Evolutionary conservation across 371 early-diverging fungal species (phyloP).

Genomic region (Rhizopus microsporus): DNA sequence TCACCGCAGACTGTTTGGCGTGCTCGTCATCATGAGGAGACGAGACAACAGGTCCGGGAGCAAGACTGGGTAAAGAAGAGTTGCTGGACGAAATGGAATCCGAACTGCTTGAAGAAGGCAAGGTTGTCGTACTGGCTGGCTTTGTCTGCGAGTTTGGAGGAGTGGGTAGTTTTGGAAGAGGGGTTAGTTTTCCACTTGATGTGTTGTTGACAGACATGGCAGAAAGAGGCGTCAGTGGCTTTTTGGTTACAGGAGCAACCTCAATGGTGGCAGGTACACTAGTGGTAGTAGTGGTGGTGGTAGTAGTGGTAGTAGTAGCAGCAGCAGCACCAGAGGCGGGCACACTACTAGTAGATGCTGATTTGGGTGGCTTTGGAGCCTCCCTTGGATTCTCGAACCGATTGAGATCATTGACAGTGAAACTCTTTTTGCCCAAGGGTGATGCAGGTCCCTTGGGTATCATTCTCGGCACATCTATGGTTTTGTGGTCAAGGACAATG

Average conservation of each 20-base stretch:
- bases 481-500: not conserved
- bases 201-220: not conserved
- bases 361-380: constrained; percentile 36
- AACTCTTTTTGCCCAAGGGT: constrained; percentile 18
- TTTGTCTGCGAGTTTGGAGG: not conserved
- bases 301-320: not conserved
- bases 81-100: constrained; percentile 16
- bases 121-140: not conserved
- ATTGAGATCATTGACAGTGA: constrained; percentile 10
- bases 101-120: constrained; percentile 1
- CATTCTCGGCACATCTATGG: constrained; percentile 18
- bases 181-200: constrained; percentile 9
- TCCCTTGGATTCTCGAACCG: constrained; percentile 40
- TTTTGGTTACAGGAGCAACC: constrained; percentile 1
- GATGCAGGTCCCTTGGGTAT: constrained; percentile 22
- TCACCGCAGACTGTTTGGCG: no score
- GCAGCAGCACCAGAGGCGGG: not conserved
- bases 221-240: constrained; percentile 3
- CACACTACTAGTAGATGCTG: not conserved
- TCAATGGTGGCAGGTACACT: not conserved
- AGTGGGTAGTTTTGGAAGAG: constrained; percentile 10
- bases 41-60: not conserved
- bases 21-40: not conserved
- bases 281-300: not conserved
- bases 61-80: constrained; percentile 16